Evolutionary conservation across 106 monocot species (phyloP).

Genomic region (Allium fistulosum): DNA sequence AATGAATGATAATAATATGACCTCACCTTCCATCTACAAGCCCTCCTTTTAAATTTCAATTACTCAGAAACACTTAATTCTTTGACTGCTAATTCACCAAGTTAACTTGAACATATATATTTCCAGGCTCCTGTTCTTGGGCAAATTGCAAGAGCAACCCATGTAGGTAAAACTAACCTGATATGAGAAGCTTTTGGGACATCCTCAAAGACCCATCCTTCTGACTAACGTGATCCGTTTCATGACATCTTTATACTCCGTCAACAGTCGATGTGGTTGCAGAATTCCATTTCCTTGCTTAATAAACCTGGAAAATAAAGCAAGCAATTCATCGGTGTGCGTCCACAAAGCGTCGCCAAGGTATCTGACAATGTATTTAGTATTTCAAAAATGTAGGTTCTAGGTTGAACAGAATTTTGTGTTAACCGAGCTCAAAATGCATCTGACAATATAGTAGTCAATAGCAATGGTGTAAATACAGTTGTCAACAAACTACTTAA

Average conservation of each 20-base stretch:
- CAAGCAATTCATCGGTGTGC: conserved; percentile 58
- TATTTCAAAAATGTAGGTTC: too few species aligned
- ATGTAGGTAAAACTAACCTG: conserved; percentile 35
- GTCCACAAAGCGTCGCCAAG: conserved; percentile 50
- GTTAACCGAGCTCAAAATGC: too few species aligned
- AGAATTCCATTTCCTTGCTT: conserved; percentile 91
- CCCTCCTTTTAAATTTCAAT: conserved; percentile 60
- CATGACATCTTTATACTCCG: conserved; percentile 50
- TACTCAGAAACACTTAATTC: conserved; percentile 51
- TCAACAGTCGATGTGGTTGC: conserved; percentile 71
- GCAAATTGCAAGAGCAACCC: conserved; percentile 53
- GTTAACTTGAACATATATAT: conserved; percentile 40
- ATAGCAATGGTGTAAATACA: too few species aligned
- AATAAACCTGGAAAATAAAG: conserved; percentile 67
- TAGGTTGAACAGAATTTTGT: too few species aligned
- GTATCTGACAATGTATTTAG: too few species aligned
- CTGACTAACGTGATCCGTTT: conserved; percentile 31
- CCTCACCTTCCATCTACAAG: conserved; percentile 46
- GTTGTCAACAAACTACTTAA: too few species aligned
- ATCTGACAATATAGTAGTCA: too few species aligned
- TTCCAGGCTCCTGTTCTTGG: conserved; percentile 68
- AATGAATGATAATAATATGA: not conserved
- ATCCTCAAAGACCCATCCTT: conserved; percentile 54
- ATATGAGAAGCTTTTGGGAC: conserved; percentile 60
- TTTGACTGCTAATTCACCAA: conserved; percentile 38